Evolutionary conservation across 768 basidiomycete species (phyloP).

Genomic region (Tulasnella sp.): DNA sequence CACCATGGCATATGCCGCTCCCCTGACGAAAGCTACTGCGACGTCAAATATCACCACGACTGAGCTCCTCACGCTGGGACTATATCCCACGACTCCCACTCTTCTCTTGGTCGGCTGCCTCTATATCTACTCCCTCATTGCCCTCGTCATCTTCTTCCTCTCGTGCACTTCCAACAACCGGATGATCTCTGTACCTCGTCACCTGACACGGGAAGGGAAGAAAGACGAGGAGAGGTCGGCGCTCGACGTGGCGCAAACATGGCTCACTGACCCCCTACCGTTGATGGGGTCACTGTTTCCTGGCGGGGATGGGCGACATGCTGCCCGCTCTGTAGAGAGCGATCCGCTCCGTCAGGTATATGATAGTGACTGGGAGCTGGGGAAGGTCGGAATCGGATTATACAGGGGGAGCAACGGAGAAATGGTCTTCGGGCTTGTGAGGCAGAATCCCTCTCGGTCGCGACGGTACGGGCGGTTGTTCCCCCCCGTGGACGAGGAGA

Average conservation of each 20-base stretch:
- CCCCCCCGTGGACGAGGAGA: neutral
- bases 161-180: neutral
- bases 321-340: neutral
- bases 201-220: neutral
- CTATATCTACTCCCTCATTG: neutral
- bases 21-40: neutral
- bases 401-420: neutral
- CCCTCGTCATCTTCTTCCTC: neutral
- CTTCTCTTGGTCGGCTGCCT: neutral
- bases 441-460: neutral
- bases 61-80: neutral
- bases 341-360: neutral
- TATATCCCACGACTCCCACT: neutral
- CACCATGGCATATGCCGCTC: neutral
- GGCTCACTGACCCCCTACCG: neutral
- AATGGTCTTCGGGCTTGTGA: neutral
- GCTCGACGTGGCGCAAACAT: neutral
- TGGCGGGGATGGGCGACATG: neutral
- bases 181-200: neutral
- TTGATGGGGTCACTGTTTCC: neutral
- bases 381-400: neutral
- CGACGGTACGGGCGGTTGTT: neutral
- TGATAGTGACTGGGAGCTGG: neutral
- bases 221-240: neutral
- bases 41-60: neutral